Base-by-base conservation (phyloP, 2,329 filamentous ascomycete genomes). In the Lecanicillium sp. region DNA sequence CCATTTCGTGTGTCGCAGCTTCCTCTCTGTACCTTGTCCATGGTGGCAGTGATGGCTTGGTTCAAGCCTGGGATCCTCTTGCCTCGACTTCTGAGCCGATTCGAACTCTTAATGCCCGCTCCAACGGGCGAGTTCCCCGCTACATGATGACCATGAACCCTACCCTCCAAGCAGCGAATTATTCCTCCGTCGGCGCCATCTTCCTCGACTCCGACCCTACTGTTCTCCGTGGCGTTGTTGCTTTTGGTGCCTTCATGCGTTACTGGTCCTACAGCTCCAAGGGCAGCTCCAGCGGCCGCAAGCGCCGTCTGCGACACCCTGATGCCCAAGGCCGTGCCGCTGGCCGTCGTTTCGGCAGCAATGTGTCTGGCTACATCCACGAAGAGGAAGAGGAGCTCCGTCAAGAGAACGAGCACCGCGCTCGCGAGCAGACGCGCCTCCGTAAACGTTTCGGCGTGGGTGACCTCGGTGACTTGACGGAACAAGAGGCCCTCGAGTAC, bases 21-120 rank as follows among this genome's bases (percentile, higher is more conserved):
- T 89, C 90, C 1, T 86, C 89, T 2, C 72, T 98, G 14, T 94
- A 95, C 61, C 69, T 98, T 14, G 86, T 97, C 6, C 88, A 95
- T 62, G 93, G 93, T 42, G 93, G 93, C 21, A 95, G 87, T 56
- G 93, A 98, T 66, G 91, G 93, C 1, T 78, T 97, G 3, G 91
- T 95, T 4, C 93, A 97, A 64, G 87, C 90, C 5, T 98, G 93
- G 93, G 93, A 98, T 68, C 87, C 87, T n/a, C 72, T 98, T 39
- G 88, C 84, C 1, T 97, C 91, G 2, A 86, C 78, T 0, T 67
- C 76, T 15, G 81, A 84, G 17, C 88, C 93, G 0, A 78, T 97
- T 44, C 82, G 90, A 32, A 97, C 90, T 0, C 73, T 98, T 46
- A 90, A 95, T 61, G 88, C 89, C 3, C 83, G 86, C 12, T 90